Percentiles rank a stretch among this genome's conserved stretches.
These are phyloP conservation scores for Neoarthrinium moseri DNA, from an alignment of 2,329 filamentous ascomycete genomes.

Conservation along the genomic window DNA sequence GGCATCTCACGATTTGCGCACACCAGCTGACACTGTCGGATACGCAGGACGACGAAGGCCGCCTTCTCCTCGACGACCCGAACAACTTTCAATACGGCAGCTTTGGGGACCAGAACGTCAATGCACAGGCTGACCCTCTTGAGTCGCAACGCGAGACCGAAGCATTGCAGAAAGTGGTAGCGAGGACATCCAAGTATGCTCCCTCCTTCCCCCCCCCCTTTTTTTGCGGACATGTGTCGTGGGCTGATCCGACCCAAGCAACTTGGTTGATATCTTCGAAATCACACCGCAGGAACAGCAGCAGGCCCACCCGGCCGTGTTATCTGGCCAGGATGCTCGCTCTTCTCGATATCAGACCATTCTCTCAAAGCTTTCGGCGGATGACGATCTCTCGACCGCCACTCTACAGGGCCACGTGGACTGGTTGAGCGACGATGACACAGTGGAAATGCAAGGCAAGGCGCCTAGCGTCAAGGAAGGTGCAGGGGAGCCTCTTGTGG, in stretches of 20 bases:
- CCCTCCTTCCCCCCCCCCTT: not conserved
- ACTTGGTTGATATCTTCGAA: constrained; percentile 68
- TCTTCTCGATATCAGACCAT: constrained; percentile 60
- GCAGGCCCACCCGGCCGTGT: constrained; percentile 25
- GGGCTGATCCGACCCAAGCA: constrained; percentile 39
- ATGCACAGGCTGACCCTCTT: constrained; percentile 56
- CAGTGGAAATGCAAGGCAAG: constrained; percentile 42
- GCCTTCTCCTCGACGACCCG: constrained; percentile 60
- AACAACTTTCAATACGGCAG: constrained; percentile 61
- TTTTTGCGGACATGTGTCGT: constrained; percentile 5
- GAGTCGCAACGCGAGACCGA: constrained; percentile 65
- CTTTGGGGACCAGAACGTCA: constrained; percentile 56
- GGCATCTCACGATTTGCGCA: too few species aligned
- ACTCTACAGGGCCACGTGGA: constrained; percentile 45
- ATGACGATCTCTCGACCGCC: constrained; percentile 37
- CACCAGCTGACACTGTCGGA: constrained; percentile 12
- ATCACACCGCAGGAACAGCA: constrained; percentile 52
- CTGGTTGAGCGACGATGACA: constrained; percentile 52
- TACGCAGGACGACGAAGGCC: constrained; percentile 53
- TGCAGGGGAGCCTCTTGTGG: constrained; percentile 47
- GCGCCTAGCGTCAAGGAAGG: constrained; percentile 36
- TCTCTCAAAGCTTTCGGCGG: constrained; percentile 55
- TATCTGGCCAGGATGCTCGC: constrained; percentile 53
- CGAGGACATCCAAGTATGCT: constrained; percentile 62
- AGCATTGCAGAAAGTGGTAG: constrained; percentile 62